phyloP scores from a whole-genome alignment of 306 rosid genomes.

The Vicia faba region DNA sequence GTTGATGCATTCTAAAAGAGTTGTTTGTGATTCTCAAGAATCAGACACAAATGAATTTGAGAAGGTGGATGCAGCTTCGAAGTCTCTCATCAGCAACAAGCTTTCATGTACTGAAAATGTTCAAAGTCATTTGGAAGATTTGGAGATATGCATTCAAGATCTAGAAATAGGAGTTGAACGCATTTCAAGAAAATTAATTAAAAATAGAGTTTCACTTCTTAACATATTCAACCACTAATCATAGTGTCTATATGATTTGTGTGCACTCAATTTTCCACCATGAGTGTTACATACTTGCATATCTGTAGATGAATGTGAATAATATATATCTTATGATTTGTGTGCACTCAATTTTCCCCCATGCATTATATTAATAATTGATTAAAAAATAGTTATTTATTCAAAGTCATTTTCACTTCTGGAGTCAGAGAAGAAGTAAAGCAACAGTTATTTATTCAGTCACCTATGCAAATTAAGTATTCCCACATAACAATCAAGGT shows the following conservation, averaged over 20 bases:
- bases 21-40: slow-evolving; percentile 26
- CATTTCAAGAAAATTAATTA: slow-evolving; percentile 40
- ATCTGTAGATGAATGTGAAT: slow-evolving; percentile 31
- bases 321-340: too few species aligned
- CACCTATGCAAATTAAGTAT: too few species aligned
- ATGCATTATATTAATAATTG: too few species aligned
- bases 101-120: slow-evolving; percentile 25
- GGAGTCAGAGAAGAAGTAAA: too few species aligned
- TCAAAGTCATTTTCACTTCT: too few species aligned
- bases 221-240: slow-evolving; percentile 41
- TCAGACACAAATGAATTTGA: slow-evolving; percentile 30
- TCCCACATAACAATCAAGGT: too few species aligned
- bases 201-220: slow-evolving; percentile 43
- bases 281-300: slow-evolving; percentile 15
- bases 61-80: slow-evolving; percentile 39
- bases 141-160: slow-evolving; percentile 42
- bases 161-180: slow-evolving; percentile 40
- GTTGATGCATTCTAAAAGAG: slow-evolving; percentile 37
- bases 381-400: too few species aligned
- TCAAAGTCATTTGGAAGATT: slow-evolving; percentile 30
- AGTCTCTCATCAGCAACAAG: slow-evolving; percentile 27
- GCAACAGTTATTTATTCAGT: too few species aligned
- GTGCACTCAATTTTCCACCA: slow-evolving; percentile 32
- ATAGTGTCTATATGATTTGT: background rate
- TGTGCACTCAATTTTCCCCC: too few species aligned